Evolutionary conservation across 2,329 filamentous ascomycete genomes (phyloP).

Genomic region (Dichotomopilus funicola): DNA sequence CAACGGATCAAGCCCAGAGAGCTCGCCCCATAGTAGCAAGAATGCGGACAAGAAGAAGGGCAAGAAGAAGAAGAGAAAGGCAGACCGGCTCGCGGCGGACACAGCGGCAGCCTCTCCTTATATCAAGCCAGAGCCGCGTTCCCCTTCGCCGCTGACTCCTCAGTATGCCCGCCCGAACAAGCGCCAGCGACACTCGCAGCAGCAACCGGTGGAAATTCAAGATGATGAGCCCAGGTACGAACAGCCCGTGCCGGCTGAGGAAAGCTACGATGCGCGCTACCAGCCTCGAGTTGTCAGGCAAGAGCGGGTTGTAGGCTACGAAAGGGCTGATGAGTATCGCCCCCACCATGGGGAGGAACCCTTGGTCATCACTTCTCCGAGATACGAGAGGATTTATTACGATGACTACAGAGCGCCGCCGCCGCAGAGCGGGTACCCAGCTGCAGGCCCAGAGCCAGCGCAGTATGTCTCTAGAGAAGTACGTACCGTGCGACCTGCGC

Average conservation of each 20-base stretch:
- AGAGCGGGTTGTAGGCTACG: constrained; percentile 32
- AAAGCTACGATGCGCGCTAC: constrained; percentile 31
- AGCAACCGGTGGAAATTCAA: constrained; percentile 32
- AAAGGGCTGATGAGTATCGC: constrained; percentile 26
- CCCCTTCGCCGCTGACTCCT: constrained; percentile 51
- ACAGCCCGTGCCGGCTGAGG: constrained; percentile 32
- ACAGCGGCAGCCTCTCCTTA: constrained; percentile 41
- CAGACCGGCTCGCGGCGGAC: constrained; percentile 43
- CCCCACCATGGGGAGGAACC: constrained; percentile 24
- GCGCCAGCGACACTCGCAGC: constrained; percentile 44
- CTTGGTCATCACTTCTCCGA: constrained; percentile 27
- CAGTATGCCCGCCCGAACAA: constrained; percentile 51
- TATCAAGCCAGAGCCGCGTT: constrained; percentile 60
- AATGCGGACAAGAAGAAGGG: constrained; percentile 43
- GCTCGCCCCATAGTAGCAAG: constrained; percentile 49
- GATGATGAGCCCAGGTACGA: constrained; percentile 41
- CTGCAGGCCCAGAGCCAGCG: constrained; percentile 22
- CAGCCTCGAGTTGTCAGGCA: constrained; percentile 29
- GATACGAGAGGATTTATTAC: constrained; percentile 29
- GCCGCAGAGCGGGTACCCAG: constrained; percentile 9
- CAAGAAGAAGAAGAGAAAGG: constrained; percentile 47
- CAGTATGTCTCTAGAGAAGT: constrained; percentile 34
- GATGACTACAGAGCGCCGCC: constrained; percentile 19
- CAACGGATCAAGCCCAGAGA: constrained; percentile 51
- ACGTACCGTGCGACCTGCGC: constrained; percentile 34